Conservation (phyloP, 768 basidiomycete species). For the Lentinula edodes region DNA sequence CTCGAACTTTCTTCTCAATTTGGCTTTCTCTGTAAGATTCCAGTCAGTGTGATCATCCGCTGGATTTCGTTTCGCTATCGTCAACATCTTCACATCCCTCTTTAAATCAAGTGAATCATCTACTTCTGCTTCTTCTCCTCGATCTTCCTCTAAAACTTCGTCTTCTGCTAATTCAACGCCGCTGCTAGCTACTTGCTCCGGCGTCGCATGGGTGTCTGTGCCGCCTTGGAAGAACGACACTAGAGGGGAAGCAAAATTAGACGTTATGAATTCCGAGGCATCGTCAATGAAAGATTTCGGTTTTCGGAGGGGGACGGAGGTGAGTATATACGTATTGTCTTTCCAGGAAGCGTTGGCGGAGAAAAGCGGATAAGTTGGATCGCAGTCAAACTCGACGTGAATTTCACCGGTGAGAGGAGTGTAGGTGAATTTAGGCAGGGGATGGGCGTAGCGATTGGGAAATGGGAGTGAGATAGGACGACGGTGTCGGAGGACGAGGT, state of each 20-base stretch:
- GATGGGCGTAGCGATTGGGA: conserved; percentile 74
- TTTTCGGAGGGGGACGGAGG: conserved; percentile 61
- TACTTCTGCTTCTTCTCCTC: conserved; percentile 71
- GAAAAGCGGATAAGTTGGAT: conserved; percentile 55
- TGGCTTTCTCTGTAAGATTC: conserved; percentile 22
- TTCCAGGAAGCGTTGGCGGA: conserved; percentile 41
- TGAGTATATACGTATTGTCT: conserved; percentile 54
- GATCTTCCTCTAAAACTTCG: conserved; percentile 74
- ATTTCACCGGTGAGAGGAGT: conserved; percentile 51
- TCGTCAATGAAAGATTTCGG: conserved; percentile 68
- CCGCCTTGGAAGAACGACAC: conserved; percentile 39
- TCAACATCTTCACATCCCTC: conserved; percentile 51
- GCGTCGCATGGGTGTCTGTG: conserved; percentile 37
- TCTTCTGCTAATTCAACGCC: conserved; percentile 73
- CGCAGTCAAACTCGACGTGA: conserved; percentile 49
- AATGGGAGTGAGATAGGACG: conserved; percentile 72
- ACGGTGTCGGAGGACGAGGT: conserved; percentile 68
- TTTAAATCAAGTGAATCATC: conserved; percentile 62
- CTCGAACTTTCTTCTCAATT: conserved; percentile 42
- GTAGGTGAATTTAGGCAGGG: conserved; percentile 67
- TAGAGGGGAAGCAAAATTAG: conserved; percentile 55
- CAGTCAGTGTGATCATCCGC: conserved; percentile 23
- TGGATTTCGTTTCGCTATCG: conserved; percentile 27
- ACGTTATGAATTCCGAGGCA: conserved; percentile 60
- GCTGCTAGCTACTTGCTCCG: conserved; percentile 62